Conservation (phyloP, 768 basidiomycete genomes). For the Rossbeevera mucosa region DNA sequence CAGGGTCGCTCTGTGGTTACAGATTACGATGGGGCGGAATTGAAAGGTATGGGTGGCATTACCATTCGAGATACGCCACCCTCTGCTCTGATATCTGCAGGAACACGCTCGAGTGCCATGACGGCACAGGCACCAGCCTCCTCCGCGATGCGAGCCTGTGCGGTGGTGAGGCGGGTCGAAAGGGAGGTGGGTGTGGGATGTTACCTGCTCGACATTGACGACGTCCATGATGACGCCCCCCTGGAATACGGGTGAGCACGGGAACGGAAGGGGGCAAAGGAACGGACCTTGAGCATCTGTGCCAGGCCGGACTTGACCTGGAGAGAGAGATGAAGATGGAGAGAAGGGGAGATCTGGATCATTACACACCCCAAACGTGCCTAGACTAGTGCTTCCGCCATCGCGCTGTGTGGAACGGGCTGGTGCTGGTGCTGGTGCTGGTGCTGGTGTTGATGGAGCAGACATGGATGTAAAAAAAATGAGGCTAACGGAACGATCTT, state of each 20-base stretch:
- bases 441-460: constrained; percentile 4
- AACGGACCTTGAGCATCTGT: constrained; percentile 87
- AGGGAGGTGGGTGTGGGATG: neutral
- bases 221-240: constrained; percentile 97
- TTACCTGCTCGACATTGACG: constrained; percentile 65
- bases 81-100: constrained; percentile 86
- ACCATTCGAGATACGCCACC: constrained; percentile 98
- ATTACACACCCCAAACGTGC: constrained; percentile 62
- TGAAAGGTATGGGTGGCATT: constrained; percentile 21
- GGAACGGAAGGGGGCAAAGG: neutral
- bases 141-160: constrained; percentile 90
- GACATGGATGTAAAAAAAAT: constrained; percentile 7
- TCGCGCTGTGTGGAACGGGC: constrained; percentile 49
- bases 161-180: constrained; percentile 4
- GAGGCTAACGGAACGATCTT: neutral
- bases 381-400: constrained; percentile 54
- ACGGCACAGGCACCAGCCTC: constrained; percentile 97
- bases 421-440: constrained; percentile 33
- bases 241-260: constrained; percentile 29
- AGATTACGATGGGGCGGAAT: neutral
- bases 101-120: constrained; percentile 94
- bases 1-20: constrained; percentile 73
- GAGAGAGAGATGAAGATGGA: constrained; percentile 1
- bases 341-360: neutral
- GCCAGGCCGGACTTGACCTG: constrained; percentile 92